Percentiles rank a stretch among this genome's conserved stretches.
Conservation (phyloP, 768 basidiomycete species). For the Tricholoma sp. region DNA sequence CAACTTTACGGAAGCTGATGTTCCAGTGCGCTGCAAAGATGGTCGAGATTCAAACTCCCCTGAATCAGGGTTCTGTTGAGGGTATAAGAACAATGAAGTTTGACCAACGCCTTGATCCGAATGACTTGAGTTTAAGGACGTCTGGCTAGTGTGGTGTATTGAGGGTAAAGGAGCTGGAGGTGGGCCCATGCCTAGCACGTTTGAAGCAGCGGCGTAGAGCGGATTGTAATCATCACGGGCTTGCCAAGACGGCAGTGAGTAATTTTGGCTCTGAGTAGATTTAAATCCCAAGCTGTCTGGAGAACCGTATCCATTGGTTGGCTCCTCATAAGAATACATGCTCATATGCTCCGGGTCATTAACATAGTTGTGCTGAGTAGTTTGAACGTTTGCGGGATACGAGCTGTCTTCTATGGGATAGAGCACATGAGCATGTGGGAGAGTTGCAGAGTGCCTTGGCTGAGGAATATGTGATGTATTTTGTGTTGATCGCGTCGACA, state of each 20-base stretch:
- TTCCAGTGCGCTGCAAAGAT: slow-evolving; percentile 51
- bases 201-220: slow-evolving; percentile 71
- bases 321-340: slow-evolving; percentile 35
- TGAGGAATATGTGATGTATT: slow-evolving; percentile 19
- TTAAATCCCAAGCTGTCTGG: slow-evolving; percentile 24
- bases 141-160: slow-evolving; percentile 16
- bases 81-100: slow-evolving; percentile 22
- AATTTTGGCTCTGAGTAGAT: slow-evolving; percentile 16
- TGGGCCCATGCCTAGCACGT: slow-evolving; percentile 73
- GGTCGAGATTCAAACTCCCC: slow-evolving; percentile 57
- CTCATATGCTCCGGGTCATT: slow-evolving; percentile 33
- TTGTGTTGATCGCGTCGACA: slow-evolving; percentile 40
- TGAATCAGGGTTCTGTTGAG: slow-evolving; percentile 23
- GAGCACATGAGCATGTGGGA: slow-evolving; percentile 24
- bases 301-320: slow-evolving; percentile 18
- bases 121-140: slow-evolving; percentile 25
- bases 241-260: slow-evolving; percentile 18
- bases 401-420: slow-evolving; percentile 18
- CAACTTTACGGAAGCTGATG: slow-evolving; percentile 48
- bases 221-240: slow-evolving; percentile 45
- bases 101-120: slow-evolving; percentile 9
- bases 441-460: slow-evolving; percentile 37
- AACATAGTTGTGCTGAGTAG: slow-evolving; percentile 23
- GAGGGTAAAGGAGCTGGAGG: slow-evolving; percentile 38
- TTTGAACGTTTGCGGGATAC: slow-evolving; percentile 29